Percentiles rank a stretch among this genome's conserved stretches.
Conservation (phyloP, 306 rosid species). For the Senna siamea region DNA sequence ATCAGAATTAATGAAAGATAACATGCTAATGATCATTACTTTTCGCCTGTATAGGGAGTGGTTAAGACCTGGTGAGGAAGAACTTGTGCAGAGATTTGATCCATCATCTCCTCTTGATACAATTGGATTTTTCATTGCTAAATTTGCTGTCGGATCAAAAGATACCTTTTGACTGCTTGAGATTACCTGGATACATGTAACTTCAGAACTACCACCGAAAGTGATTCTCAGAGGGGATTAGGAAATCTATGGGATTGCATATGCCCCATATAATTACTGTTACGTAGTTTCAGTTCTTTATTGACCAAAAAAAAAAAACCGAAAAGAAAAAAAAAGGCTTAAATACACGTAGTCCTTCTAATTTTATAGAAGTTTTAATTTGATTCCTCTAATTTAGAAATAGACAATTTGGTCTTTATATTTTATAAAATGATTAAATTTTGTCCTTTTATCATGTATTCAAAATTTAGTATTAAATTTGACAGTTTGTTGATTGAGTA, state of each 20-base stretch:
- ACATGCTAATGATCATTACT: background rate
- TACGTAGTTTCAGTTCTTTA: too few relatives aligned
- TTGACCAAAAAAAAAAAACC: too few relatives aligned
- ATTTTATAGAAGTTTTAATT: too few relatives aligned
- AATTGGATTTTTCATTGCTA: slow-evolving; percentile 92
- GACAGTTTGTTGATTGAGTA: too few relatives aligned
- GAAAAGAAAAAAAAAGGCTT: too few relatives aligned
- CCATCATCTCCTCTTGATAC: slow-evolving; percentile 83
- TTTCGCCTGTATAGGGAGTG: slow-evolving; percentile 61
- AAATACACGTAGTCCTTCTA: too few relatives aligned
- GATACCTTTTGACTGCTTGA: slow-evolving; percentile 41
- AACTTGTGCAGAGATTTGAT: slow-evolving; percentile 95
- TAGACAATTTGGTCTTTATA: too few relatives aligned
- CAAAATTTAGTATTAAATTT: too few relatives aligned
- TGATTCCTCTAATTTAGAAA: too few relatives aligned
- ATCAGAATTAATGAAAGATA: background rate
- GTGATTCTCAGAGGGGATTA: slow-evolving; percentile 5
- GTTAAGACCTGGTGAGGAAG: slow-evolving; percentile 92
- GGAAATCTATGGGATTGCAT: background rate
- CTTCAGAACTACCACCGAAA: slow-evolving; percentile 28
- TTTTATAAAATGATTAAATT: too few relatives aligned
- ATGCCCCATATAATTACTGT: too few relatives aligned
- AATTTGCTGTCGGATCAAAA: slow-evolving; percentile 73
- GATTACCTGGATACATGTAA: slow-evolving; percentile 20
- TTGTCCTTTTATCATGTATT: too few relatives aligned